A percentile compares a stretch with the other conserved stretches of the same genome.
These are phyloP conservation scores for Wickerhamomyces rabaulensis DNA, from an alignment of 805 yeast species.

Conservation along the genomic window DNA sequence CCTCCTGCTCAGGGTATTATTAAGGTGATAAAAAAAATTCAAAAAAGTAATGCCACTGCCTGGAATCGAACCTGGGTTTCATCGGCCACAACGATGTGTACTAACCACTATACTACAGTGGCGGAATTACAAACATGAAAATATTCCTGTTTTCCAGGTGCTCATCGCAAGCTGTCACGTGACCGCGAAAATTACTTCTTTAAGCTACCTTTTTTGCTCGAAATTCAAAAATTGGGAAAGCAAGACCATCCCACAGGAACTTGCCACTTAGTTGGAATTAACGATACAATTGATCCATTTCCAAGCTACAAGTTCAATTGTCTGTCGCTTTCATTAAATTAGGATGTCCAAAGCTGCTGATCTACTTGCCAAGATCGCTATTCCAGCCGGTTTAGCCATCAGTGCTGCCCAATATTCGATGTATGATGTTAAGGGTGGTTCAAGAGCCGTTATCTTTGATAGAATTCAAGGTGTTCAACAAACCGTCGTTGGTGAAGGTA, in stretches of 20 bases:
- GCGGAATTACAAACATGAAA: conserved; percentile 12
- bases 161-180: not conserved
- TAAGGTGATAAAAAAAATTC: not conserved
- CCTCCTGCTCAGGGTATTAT: too few species aligned
- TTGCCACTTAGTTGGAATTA: not conserved
- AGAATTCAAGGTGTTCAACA: conserved; percentile 84
- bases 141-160: too few species aligned
- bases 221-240: not conserved
- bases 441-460: conserved; percentile 93
- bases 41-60: conserved; percentile 50
- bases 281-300: not conserved
- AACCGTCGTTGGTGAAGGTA: conserved; percentile 91
- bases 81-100: conserved; percentile 71
- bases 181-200: not conserved
- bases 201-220: not conserved
- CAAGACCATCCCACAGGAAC: not conserved
- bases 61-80: conserved; percentile 73
- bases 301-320: not conserved
- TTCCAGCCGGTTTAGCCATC: conserved; percentile 66
- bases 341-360: conserved; percentile 38
- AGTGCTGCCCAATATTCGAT: conserved; percentile 76
- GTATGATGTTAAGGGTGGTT: conserved; percentile 95
- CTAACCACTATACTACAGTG: conserved; percentile 60
- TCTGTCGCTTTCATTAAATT: not conserved
- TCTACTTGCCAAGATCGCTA: conserved; percentile 45